Evolutionary conservation across 148 eudicot genomes (phyloP).

Genomic region (Rhododendron molle): DNA sequence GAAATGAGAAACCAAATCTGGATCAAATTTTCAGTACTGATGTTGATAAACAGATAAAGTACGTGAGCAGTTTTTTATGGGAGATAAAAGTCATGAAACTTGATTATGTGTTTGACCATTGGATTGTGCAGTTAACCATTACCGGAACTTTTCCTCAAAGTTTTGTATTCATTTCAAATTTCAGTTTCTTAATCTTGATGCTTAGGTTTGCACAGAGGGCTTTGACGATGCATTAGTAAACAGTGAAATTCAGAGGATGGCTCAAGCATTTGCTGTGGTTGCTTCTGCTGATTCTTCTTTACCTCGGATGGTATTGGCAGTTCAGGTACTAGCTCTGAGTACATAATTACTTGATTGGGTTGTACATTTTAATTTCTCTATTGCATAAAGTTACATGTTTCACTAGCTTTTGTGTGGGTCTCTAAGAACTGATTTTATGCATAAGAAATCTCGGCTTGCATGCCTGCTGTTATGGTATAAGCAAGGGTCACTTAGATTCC

Average conservation of each 20-base stretch:
- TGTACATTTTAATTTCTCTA: background rate
- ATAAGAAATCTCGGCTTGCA: background rate
- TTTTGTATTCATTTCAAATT: constrained; percentile 7
- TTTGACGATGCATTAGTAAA: constrained; percentile 47
- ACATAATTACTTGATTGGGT: background rate
- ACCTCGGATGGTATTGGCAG: constrained; percentile 63
- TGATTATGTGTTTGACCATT: background rate
- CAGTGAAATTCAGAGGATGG: constrained; percentile 58
- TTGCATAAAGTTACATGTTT: background rate
- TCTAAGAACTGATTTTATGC: background rate
- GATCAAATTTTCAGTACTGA: background rate
- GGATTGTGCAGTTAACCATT: background rate
- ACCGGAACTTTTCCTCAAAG: background rate
- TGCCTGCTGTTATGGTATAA: background rate
- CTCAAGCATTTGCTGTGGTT: constrained; percentile 47
- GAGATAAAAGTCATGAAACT: background rate
- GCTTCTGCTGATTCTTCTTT: constrained; percentile 55
- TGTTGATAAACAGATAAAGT: background rate
- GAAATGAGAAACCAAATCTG: background rate
- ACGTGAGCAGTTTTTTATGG: background rate
- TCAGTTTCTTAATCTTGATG: constrained; percentile 9
- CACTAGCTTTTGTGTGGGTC: background rate
- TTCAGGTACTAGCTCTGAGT: constrained; percentile 52
- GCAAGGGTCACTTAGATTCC: background rate
- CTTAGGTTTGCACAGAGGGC: constrained; percentile 62